Percentiles rank a stretch among this genome's conserved stretches.
Evolutionary conservation across 805 yeast genomes (phyloP).

Genomic region (Wickerhamomyces chaumierensis): DNA sequence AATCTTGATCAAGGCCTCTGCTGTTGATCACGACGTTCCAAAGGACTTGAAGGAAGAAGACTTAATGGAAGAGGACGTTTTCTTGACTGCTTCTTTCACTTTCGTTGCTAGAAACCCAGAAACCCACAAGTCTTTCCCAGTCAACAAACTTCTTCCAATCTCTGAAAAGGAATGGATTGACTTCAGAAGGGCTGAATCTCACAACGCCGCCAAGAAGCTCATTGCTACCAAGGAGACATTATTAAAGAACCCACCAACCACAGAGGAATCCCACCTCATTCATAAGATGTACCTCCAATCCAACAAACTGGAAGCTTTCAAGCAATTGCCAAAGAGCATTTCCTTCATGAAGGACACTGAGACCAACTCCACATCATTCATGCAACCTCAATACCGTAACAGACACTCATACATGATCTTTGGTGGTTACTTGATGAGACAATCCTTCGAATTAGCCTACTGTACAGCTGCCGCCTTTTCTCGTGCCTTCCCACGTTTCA

Average conservation of each 20-base stretch:
- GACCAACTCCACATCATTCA: slow-evolving; percentile 67
- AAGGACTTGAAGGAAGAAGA: slow-evolving; percentile 40
- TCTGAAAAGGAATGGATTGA: slow-evolving; percentile 72
- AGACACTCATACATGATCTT: slow-evolving; percentile 90
- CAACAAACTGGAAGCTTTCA: slow-evolving; percentile 23
- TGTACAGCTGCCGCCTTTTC: slow-evolving; percentile 88
- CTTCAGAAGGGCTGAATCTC: slow-evolving; percentile 80
- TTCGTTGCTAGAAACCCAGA: slow-evolving; percentile 92
- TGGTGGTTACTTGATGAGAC: slow-evolving; percentile 89
- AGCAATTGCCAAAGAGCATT: slow-evolving; percentile 35
- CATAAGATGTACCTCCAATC: slow-evolving; percentile 65
- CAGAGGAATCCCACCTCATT: slow-evolving; percentile 60
- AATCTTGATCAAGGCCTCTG: slow-evolving; percentile 80
- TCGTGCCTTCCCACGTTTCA: slow-evolving; percentile 76
- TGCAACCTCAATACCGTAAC: slow-evolving; percentile 96
- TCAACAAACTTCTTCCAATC: slow-evolving; percentile 69
- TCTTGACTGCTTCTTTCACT: slow-evolving; percentile 84
- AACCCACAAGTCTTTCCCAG: slow-evolving; percentile 82
- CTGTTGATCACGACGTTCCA: slow-evolving; percentile 49
- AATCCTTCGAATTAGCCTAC: slow-evolving; percentile 87
- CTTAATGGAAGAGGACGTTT: slow-evolving; percentile 56
- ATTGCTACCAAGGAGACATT: slow-evolving; percentile 56
- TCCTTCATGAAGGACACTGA: slow-evolving; percentile 62
- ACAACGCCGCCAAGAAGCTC: slow-evolving; percentile 75
- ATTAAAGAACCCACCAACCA: slow-evolving; percentile 60